Base-by-base conservation (phyloP, 805 yeast genomes). In the Ogataea siamensis region DNA sequence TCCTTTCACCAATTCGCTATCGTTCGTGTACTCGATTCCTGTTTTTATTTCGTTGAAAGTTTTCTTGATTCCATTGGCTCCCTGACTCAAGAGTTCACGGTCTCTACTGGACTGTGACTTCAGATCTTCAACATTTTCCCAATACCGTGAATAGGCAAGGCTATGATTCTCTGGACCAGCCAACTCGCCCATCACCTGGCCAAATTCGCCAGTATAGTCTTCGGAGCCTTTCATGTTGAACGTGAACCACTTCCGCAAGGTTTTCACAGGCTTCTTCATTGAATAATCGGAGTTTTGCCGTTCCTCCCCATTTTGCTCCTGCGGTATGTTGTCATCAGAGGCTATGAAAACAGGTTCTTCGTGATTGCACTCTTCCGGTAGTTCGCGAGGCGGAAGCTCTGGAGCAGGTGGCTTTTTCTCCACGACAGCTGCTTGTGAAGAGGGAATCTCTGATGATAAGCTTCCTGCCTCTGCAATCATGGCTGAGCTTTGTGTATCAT, bases 91-190 rank as follows among this genome's bases (percentile, higher is more conserved):
- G 23, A 73, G 71, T 33, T 76, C 81, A 52, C 73, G 74, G 15
- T 76, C 74, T 20, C 69, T 62, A 7, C 66, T 66, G 30, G 79
- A 73, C 37, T 73, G 76, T 7, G 70, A 56, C 19, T 66, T 64
- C 32, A 77, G 70, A 24, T 71, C 76, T 37, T 68, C 68, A 40
- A 71, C 68, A 33, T 83, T 75, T 33, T 76, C 79, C 45, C 73
- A 71, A 34, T 73, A 72, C 44, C 87, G 72, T 32, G 78, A 71
- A 32, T 78, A 70, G 24, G 86, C 66, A 44, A 87, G 66, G 54
- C 76, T 83, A 45, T 77, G 71, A 40, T 74, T 73, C 25, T 72
- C 68, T 37, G 60, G 60, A 10, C 54, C 48, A 2, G 50, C 7
- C 36, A 62, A 32, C 35, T 51, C 21, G 39, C 38, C 52, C 43